Base-by-base conservation (phyloP, 805 yeast genomes). In the Osmozyma mogii region DNA sequence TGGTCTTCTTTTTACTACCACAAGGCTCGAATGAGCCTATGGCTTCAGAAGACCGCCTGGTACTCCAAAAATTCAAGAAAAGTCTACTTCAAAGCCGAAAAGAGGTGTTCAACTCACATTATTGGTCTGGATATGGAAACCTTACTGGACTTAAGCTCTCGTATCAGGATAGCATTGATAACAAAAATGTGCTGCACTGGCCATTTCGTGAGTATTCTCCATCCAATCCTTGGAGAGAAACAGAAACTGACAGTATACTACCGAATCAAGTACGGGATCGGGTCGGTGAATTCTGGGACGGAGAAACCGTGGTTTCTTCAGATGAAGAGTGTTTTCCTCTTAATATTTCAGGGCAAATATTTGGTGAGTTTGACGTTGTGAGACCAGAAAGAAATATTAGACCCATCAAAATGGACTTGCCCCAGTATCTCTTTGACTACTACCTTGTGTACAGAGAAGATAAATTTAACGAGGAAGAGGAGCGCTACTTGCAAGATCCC, bases 111-210 rank as follows among this genome's bases (percentile, higher is more conserved):
- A 56, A 62, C 22, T 49, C 70, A 24, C 61, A 68, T 1, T 78
- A 68, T 49, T 31, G 47, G 12, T 36, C 54, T 4, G 84, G 83
- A 5, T 78, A 76, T 47, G 81, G 82, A 1, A 79, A 82, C 43
- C 50, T 84, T 10, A 80, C 92, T 0, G 95, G 95, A 3, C 72
- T 78, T 34, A 67, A 64, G 43, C 52, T 78, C 19, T 72, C 84
- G 17, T 84, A 82, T 42, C 58, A 64, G 7, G 94, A 80, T 51
- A 66, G 62, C 10, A 13, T 67, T 2, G 49, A 58, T 4, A 69
- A 70, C 9, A 54, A 65, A 28, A 61, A 61, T 16, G 58, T 54
- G 1, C 64, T 68, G 36, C 64, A 72, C 0, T 78, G 78, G 70
- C 88, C 88, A 0, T 50, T 78, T 15, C 72, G 75, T 32, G 24